phyloP scores from a whole-genome alignment of 225 moss, liverwort and hornwort species.

The Bryum argenteum region DNA sequence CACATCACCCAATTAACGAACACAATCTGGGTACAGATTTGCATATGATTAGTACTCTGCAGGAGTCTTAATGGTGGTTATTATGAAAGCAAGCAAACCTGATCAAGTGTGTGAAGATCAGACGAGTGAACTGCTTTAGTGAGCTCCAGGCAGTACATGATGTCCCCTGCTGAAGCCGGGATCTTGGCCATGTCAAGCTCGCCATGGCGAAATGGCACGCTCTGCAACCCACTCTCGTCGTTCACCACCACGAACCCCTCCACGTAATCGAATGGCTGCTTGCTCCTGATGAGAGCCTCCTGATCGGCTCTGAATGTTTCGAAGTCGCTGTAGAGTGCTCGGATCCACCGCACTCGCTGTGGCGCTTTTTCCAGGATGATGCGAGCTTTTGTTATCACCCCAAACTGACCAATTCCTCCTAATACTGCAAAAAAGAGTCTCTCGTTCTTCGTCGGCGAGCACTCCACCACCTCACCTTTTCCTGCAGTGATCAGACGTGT shows the following conservation, averaged over 20 bases:
- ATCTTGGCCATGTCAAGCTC: slow-evolving; percentile 48
- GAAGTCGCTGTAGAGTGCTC: slow-evolving; percentile 81
- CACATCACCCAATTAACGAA: not conserved
- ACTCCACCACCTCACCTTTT: slow-evolving; percentile 61
- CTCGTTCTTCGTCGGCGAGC: slow-evolving; percentile 40
- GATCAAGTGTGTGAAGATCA: slow-evolving; percentile 48
- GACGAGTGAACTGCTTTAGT: slow-evolving; percentile 33
- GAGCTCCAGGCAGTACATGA: slow-evolving; percentile 68
- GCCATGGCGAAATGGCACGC: slow-evolving; percentile 59
- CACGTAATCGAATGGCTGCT: slow-evolving; percentile 60
- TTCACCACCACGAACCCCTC: slow-evolving; percentile 88
- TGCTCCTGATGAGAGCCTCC: slow-evolving; percentile 53
- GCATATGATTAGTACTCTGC: slow-evolving; percentile 2
- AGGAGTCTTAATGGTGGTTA: no score
- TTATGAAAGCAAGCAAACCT: slow-evolving; percentile 50
- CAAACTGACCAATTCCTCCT: slow-evolving; percentile 91
- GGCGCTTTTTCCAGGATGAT: slow-evolving; percentile 65
- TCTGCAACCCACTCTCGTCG: slow-evolving; percentile 60
- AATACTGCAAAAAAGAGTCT: slow-evolving; percentile 76
- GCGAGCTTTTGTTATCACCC: slow-evolving; percentile 78
- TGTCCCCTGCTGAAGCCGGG: slow-evolving; percentile 42
- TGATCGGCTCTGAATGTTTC: slow-evolving; percentile 63
- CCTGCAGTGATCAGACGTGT: slow-evolving; percentile 9
- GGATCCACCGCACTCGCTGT: slow-evolving; percentile 74
- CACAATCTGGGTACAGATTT: slow-evolving; percentile 17